Evolutionary conservation across 2,329 filamentous ascomycete species (phyloP), one percentile per base, ranked within the genome.

Genomic region (Arthroderma uncinatum): DNA sequence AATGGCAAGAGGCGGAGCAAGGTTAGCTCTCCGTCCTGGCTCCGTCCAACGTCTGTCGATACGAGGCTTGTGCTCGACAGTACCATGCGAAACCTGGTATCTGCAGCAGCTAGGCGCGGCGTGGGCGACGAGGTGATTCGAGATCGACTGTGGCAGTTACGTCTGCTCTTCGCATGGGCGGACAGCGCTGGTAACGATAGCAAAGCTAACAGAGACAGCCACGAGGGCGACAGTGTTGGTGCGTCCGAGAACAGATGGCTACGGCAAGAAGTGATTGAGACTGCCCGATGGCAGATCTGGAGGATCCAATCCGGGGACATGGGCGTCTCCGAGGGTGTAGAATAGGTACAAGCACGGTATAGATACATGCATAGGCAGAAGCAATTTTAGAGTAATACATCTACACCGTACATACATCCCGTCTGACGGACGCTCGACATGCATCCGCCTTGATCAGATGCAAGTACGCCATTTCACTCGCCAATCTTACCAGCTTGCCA

Each of bases 101-200:
- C 64, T 36, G 67, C 69, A 2, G 67, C 67, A 4, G 62, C 61
- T 16, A 67, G 69, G 1, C 65, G 60, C 59, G 67, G 57, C 61
- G 70, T 66, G 5, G 65, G 67, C 47, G 63, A 65, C 1, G 78
- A 77, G 57, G 74, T 75, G 59, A 74, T 80, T 52, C 74, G 74
- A 54, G 81, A 86, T 66, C 73, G 77, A 42, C 64, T 88, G 53
- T 80, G 81, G 76, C 82, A 85, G 65, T 65, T 88, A 61, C 76
- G 77, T 59, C 66, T 85, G 2, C 68, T 89, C 60, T 86, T 87
- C 66, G 78, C 79, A 57, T 87, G 84, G 82, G 76, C 82, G n/a
- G 82, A 86, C 67, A 30, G 16, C 68, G 55, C 28, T 12, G 21
- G 16, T 12, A 52, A 60, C 10, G 59, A 61, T 25, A 57, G 55